Conservation (phyloP, 352 stramenopile species). For the Phytophthora tentaculata region DNA sequence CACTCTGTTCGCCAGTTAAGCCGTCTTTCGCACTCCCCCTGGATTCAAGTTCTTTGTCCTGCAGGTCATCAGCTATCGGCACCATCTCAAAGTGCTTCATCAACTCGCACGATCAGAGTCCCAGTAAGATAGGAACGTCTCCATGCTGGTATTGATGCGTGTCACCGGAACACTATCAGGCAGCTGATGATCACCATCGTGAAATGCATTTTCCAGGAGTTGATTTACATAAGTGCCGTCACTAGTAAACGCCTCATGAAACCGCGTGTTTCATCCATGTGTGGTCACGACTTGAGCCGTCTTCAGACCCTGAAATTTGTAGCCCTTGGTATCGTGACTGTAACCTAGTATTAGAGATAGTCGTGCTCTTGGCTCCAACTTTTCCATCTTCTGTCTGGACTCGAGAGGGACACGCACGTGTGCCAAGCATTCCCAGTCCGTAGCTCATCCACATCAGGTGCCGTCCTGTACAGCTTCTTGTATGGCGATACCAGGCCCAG, state of each 20-base stretch:
- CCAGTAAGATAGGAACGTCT: slow-evolving; percentile 4
- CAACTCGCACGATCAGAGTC: background rate
- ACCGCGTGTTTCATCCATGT: no score
- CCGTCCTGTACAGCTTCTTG: background rate
- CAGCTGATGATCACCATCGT: no score
- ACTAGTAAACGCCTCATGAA: no score
- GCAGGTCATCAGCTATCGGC: background rate
- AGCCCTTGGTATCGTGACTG: no score
- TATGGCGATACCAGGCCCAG: background rate
- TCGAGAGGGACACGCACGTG: background rate
- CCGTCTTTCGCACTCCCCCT: no score
- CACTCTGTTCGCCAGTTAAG: no score
- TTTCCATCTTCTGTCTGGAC: slow-evolving; percentile 9
- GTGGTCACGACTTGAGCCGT: background rate
- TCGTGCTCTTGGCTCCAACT: slow-evolving; percentile 1
- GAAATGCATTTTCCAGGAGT: background rate
- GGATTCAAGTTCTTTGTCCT: no score
- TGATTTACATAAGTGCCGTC: no score
- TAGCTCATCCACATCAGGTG: background rate
- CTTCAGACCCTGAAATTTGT: no score
- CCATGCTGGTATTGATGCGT: slow-evolving; percentile 1
- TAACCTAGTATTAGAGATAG: no score
- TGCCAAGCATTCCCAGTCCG: background rate
- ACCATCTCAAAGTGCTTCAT: background rate
- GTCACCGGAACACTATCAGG: no score